Percentiles rank a stretch among this genome's conserved stretches.
These are phyloP conservation scores for Chlamydomonas eustigma DNA, from an alignment of 139 green algal genomes.

Conservation along the genomic window DNA sequence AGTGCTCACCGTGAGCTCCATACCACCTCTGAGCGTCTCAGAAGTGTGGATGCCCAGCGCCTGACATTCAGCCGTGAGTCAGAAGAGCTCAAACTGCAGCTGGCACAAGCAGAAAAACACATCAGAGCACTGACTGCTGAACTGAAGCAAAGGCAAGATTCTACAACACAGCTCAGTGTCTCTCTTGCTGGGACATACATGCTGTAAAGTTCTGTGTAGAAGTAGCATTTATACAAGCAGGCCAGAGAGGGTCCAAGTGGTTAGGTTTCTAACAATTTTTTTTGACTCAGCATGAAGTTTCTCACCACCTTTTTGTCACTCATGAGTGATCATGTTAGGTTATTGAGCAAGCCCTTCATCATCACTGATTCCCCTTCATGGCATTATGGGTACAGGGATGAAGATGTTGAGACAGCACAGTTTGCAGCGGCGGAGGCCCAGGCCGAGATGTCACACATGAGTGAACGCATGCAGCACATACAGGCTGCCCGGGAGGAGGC, in stretches of 20 bases:
- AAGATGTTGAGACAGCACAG: constrained; percentile 34
- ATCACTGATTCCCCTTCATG: too few species aligned
- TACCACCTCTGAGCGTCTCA: constrained; percentile 21
- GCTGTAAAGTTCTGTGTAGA: too few species aligned
- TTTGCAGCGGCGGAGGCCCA: constrained; percentile 9
- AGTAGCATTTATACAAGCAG: too few species aligned
- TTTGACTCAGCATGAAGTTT: too few species aligned
- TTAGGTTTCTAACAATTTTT: too few species aligned
- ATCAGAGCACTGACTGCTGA: constrained; percentile 2
- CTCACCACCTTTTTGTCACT: too few species aligned
- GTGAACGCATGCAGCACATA: not conserved
- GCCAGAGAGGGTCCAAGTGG: too few species aligned
- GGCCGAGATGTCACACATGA: constrained; percentile 5
- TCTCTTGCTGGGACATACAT: too few species aligned
- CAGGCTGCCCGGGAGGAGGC: not conserved
- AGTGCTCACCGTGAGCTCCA: constrained; percentile 31
- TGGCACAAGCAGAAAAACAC: constrained; percentile 1
- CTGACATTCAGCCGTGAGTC: constrained; percentile 17
- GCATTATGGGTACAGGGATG: constrained; percentile 39
- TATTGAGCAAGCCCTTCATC: too few species aligned
- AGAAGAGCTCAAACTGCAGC: constrained; percentile 11
- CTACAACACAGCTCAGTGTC: too few species aligned
- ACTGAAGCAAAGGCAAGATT: constrained; percentile 22
- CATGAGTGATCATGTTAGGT: too few species aligned
- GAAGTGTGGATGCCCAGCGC: constrained; percentile 28